Base-by-base conservation (phyloP, 306 rosid genomes). In the Parietaria judaica region DNA sequence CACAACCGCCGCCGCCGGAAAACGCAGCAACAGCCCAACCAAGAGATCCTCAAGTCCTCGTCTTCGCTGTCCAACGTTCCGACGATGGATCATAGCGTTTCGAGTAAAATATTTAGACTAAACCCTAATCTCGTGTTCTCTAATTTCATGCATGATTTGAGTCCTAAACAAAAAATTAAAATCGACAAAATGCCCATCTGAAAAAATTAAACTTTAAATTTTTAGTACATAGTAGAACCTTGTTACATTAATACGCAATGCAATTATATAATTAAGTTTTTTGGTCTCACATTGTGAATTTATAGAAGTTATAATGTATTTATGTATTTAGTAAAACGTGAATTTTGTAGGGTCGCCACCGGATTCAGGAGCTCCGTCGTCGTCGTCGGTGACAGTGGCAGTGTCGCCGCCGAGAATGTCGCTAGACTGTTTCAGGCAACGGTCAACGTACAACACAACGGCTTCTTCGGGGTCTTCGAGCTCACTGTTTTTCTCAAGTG, bases 1-100 rank as follows among this genome's bases (percentile, higher is more conserved):
- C 99, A 92, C 70, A 92, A 92, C 71, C 99, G 99, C 59, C 89
- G 99, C 50, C 55, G 99, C 70, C 80, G 99, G 64, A 92, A 92
- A 80, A 84, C 88, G 49, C 96, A 85, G 52, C 98, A 76, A 35
- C 76, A 85, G 37, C 76, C 86, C 59, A 54, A 67, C 61, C 88
- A 71, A 69, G 90, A 76, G 48, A 52, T 58, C 49, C 63, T 48
- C 39, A 67, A 38, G 52, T 64, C 64, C 5, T 44, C 71, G 63
- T 64, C 64, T 8, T 44, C 71, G 66, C 87, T 69, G 68, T 83
- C 48, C 13, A 49, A 49, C 13, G 59, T 56, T 70, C 65, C 72
- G 1, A 9, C 81, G 60, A 65, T 78, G 15, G 88, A 85, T n/a
- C 53, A 49, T 64, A 73, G 60, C 54, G 45, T 74, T 70, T 12